These are phyloP conservation scores for Diatrype stigma DNA, from an alignment of 2,329 filamentous ascomycete genomes.

Conservation along the genomic window DNA sequence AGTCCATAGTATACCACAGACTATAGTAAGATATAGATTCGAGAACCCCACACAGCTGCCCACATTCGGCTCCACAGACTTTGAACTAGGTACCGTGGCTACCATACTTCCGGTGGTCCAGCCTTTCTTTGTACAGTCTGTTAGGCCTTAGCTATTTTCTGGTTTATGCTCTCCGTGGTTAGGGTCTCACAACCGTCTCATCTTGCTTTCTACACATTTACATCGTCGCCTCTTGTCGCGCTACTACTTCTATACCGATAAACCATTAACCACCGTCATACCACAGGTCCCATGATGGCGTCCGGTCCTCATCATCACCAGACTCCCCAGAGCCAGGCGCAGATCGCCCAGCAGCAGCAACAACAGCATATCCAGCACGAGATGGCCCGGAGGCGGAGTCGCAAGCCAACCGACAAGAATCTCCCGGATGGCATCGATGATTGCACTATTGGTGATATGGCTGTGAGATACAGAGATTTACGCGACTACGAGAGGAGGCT, in stretches of 20 bases:
- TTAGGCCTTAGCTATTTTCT: not conserved
- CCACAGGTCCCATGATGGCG: constrained; percentile 53
- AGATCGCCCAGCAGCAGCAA: constrained; percentile 49
- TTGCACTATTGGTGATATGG: constrained; percentile 75
- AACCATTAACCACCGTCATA: not conserved
- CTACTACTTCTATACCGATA: not conserved
- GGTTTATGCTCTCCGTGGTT: not conserved
- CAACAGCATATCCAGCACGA: constrained; percentile 51
- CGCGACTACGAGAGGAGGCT: constrained; percentile 83
- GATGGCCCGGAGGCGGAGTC: constrained; percentile 72
- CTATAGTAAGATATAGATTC: not conserved
- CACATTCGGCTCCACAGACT: constrained; percentile 14
- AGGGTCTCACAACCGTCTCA: constrained; percentile 1
- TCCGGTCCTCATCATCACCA: constrained; percentile 47
- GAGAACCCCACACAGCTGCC: constrained; percentile 11
- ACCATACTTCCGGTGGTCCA: not conserved
- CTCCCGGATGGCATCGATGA: constrained; percentile 87
- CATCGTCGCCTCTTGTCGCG: constrained; percentile 3
- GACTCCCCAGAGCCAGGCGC: constrained; percentile 49
- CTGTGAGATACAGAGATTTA: constrained; percentile 75
- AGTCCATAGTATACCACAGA: too few relatives aligned
- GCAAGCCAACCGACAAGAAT: constrained; percentile 91
- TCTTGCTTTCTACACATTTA: not conserved
- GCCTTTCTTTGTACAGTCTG: not conserved
- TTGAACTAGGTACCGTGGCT: constrained; percentile 9